These are phyloP conservation scores for Aureobasidium uvarum DNA, from an alignment of 2,329 filamentous ascomycete species.

Conservation along the genomic window DNA sequence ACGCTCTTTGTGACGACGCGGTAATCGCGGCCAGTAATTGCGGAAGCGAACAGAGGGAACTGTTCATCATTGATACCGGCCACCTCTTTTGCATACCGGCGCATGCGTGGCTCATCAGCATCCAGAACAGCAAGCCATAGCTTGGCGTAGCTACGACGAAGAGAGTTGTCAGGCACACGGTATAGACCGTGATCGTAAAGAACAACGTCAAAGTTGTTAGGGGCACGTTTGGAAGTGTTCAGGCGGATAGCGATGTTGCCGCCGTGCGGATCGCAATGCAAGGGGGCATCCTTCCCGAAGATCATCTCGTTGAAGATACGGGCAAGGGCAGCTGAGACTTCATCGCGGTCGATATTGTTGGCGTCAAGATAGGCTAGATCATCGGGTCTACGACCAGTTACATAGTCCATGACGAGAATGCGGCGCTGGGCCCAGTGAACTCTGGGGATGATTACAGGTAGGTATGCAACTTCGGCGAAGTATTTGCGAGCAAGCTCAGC, in stretches of 20 bases:
- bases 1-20: constrained; percentile 64
- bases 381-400: constrained; percentile 82
- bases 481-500: constrained; percentile 75
- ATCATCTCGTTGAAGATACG: constrained; percentile 99
- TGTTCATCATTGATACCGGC: constrained; percentile 85
- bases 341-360: constrained; percentile 87
- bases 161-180: constrained; percentile 75
- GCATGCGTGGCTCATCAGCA: constrained; percentile 80
- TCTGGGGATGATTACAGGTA: constrained; percentile 84
- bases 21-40: constrained; percentile 93
- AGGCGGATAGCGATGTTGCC: constrained; percentile 92
- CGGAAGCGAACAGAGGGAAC: constrained; percentile 92
- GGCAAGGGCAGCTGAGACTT: constrained; percentile 87
- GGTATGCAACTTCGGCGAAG: constrained; percentile 68
- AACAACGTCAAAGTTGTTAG: constrained; percentile 85
- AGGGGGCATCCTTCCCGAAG: constrained; percentile 79
- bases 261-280: constrained; percentile 96
- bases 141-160: constrained; percentile 88
- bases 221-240: constrained; percentile 59
- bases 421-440: constrained; percentile 87
- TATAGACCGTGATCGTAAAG: constrained; percentile 97
- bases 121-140: constrained; percentile 97
- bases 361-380: constrained; percentile 83
- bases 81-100: constrained; percentile 81
- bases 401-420: constrained; percentile 92